Evolutionary conservation across 1,139 yeast species (phyloP), one percentile per base, ranked within the genome.

Genomic region (Scheffersomyces cryptocercus): DNA sequence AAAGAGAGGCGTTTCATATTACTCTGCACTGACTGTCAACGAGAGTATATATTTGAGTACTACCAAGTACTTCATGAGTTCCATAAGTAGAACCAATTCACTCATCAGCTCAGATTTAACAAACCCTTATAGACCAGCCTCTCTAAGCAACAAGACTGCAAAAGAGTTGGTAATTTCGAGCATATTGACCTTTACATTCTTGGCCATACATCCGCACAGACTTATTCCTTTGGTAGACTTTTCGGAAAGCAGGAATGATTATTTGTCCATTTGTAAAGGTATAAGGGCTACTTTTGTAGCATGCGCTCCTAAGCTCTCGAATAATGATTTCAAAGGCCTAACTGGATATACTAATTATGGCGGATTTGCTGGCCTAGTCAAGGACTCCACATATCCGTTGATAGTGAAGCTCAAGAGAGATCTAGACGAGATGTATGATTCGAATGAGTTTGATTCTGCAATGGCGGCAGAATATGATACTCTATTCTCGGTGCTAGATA

Each of bases 191-290:
- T 64, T 56, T 46, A 51, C 67, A 2, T 67, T 57, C 40, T 46
- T 69, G 12, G 65, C 67, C 3, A 45, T 68, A 3, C 71, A 68
- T 46, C 70, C 73, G 1, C 61, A 59, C 45, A 52, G 51, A 32
- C 43, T 65, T n/a, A 45, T 62, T n/a, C 70, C 72, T 2, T 47
- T 69, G 20, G 53, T 70, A 1, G 50, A 52, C 14, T 61, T 56
- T 42, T 63, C 61, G 29, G 39, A 28, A n/a, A 42, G 40, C 13
- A 53, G 48, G n/a, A 38, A 59, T 1, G 67, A 62, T 41, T 51
- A 54, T 20, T 36, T 67, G 2, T 54, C 62, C 1, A 43, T 62
- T 5, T 42, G 61, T 13, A 46, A 40, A 13, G 64, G 66, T 1
- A 53, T 62, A 7, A 37, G 40, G n/a, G 33, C 44, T n/a, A 53